Base-by-base conservation (phyloP, 2,329 filamentous ascomycete species). In the Aspergillus fijiensis region DNA sequence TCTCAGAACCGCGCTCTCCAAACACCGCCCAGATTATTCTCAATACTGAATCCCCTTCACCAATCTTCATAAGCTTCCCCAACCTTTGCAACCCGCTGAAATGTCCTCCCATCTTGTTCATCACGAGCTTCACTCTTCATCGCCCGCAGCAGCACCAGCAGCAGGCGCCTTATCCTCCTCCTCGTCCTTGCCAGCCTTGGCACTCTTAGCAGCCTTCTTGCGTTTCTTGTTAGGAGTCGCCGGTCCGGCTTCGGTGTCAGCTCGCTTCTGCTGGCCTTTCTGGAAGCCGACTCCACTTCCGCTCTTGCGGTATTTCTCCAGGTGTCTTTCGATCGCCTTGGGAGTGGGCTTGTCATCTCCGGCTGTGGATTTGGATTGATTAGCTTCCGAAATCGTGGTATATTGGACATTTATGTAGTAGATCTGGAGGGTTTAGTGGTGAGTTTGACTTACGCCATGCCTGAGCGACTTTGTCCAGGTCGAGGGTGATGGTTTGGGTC, bases 361-460 rank as follows among this genome's bases (percentile, higher is more conserved):
- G 39, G 53, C 53, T 55, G 10, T 7, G 12, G 1, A 29, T 29
- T 29, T 9, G 3, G 2, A 29, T 29, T 3, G 3, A 9, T 29
- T 29, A 29, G 27, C 27, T 29, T 9, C 7, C 7, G 27, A 7
- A 0, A 27, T 9, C 27, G 9, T 29, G 27, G 2, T 9, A 2
- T 29, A 3, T 9, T 2, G 27, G 7, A 29, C 27, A 6, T 29
- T 29, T 6, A 3, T 14, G 49, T 25, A 48, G n/a, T 4, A 1
- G 27, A 7, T 1, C 10, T 12, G 31, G 16, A 29, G 19, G 16
- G 14, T 16, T 2, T 4, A 12, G 33, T 10, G 23, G 23, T 12
- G 49, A 25, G 9, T 10, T 23, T 23, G 31, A 14, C 55, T 57
- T 57, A 57, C 55, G 55, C 55, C 55, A 57, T 16, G 49, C 48